Evolutionary conservation across 108 stramenopile species (phyloP), one percentile per base, ranked within the genome.

Genomic region (Skeletonema menzelii): DNA sequence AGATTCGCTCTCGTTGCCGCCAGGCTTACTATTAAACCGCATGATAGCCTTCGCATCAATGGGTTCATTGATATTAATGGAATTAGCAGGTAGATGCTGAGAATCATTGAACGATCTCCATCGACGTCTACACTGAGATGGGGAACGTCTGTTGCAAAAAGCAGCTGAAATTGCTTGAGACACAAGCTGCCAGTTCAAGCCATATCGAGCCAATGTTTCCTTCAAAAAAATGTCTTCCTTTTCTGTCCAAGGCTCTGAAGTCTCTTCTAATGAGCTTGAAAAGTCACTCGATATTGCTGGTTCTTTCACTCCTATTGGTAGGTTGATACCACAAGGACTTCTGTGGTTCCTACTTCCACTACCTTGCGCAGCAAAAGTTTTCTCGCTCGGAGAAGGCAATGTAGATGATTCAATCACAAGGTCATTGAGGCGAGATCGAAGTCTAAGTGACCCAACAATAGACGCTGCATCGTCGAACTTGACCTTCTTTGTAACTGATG

Each of bases 231-330:
- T 73, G 64, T 95, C 89, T 58, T 91, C 87, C 1, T 10, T 37
- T 4, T 35, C 30, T 5, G 73, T 74, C 93, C 93, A 95, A 15
- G 76, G 62, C 59, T 63, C 63, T 19, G 26, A 10, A 7, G 58
- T 68, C 60, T 70, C 64, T 59, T 71, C 56, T 28, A 56, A 65
- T 40, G 57, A 71, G 20, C 70, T 79, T 5, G 67, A 28, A 4
- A 65, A 6, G 14, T 59, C 26, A 31, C 76, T 82, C 1, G 40
- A 53, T 32, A 44, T 47, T 31, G 47, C 26, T 26, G 81, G 73
- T 17, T 84, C 64, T 69, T 87, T 90, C 10, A 91, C 90, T 27
- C 87, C 90, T 85, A 91, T 82, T 10, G 91, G 93, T 37, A 91
- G 61, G 4, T 70, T 79, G 17, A 94, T 82, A 24, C 91, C 88